phyloP scores from a whole-genome alignment of 495 filamentous ascomycete species.

The Penicillium psychrofluorescens region DNA sequence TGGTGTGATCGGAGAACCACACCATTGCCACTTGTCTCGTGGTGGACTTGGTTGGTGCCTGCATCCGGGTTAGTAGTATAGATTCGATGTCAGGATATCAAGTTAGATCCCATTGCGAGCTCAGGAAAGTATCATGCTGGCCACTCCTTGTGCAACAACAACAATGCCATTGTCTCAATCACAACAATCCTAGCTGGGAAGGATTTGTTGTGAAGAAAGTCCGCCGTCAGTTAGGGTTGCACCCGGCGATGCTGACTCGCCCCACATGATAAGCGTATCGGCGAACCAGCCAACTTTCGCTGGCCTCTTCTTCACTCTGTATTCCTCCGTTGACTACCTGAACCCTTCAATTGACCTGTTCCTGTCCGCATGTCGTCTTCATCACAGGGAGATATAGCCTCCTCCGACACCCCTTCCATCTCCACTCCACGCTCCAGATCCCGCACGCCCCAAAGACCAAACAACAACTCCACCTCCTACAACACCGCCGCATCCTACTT shows the following conservation, averaged over 20 bases:
- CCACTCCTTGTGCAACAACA: too few relatives aligned
- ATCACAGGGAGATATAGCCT: constrained; percentile 14
- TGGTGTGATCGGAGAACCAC: neutral
- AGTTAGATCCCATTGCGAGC: neutral
- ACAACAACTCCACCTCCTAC: constrained; percentile 12
- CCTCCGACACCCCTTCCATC: constrained; percentile 17
- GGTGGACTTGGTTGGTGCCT: neutral
- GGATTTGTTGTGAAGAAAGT: neutral
- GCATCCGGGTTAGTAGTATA: neutral
- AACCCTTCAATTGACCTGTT: constrained; percentile 9
- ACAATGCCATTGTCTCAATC: too few relatives aligned
- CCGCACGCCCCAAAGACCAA: constrained; percentile 18
- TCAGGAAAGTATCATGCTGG: too few relatives aligned
- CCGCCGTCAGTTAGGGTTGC: too few relatives aligned
- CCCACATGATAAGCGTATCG: constrained; percentile 6
- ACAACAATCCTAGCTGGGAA: too few relatives aligned
- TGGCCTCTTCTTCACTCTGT: constrained; percentile 2
- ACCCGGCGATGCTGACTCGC: neutral
- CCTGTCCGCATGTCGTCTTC: constrained; percentile 23
- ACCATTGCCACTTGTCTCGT: neutral
- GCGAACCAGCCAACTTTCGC: too few relatives aligned
- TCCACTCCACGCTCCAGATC: constrained; percentile 27
- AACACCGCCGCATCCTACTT: constrained; percentile 42
- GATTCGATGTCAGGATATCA: too few relatives aligned
- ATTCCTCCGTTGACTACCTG: neutral